A percentile compares a stretch with the other conserved stretches of the same genome.
Conservation (phyloP, 345 rosid species). For the Syzygium aqueum region DNA sequence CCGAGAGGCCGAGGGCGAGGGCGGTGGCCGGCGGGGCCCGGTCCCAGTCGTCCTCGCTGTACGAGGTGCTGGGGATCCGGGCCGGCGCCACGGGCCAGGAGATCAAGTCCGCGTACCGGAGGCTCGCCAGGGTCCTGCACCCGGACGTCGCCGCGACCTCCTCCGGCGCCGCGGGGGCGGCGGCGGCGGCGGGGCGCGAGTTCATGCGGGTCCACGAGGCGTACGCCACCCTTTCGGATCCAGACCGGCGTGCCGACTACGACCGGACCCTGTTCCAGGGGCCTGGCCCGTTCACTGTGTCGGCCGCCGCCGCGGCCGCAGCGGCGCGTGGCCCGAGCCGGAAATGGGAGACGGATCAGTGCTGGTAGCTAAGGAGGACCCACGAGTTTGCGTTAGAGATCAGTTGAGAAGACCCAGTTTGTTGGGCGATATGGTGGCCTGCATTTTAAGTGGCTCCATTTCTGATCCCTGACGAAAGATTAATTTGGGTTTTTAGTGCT, state of each 20-base stretch:
- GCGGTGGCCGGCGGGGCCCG: not conserved
- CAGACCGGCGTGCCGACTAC: slow-evolving; percentile 47
- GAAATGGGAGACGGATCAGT: slow-evolving; percentile 72
- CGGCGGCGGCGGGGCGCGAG: slow-evolving; percentile 16
- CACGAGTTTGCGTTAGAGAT: not conserved
- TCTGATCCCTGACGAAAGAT: not conserved
- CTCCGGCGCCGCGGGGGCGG: not conserved
- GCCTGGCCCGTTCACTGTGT: slow-evolving; percentile 6
- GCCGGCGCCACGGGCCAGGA: slow-evolving; percentile 46
- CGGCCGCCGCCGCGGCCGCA: not conserved
- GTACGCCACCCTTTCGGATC: slow-evolving; percentile 58
- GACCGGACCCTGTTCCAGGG: slow-evolving; percentile 29
- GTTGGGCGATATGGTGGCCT: not conserved
- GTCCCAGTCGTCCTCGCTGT: slow-evolving; percentile 23
- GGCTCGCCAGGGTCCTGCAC: slow-evolving; percentile 50
- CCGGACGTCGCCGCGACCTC: slow-evolving; percentile 41
- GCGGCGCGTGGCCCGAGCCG: slow-evolving; percentile 17
- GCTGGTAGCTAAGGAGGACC: slow-evolving; percentile 31
- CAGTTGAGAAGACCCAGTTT: not conserved
- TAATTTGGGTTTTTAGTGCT: not conserved
- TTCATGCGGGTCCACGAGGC: slow-evolving; percentile 58
- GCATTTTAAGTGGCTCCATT: not conserved
- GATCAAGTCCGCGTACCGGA: slow-evolving; percentile 60
- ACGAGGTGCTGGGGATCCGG: slow-evolving; percentile 53
- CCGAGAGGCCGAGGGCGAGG: slow-evolving; percentile 20